A percentile compares a stretch with the other conserved stretches of the same genome.
Conservation (phyloP, 2,329 filamentous ascomycete genomes). For the Boeremia lycopersici region DNA sequence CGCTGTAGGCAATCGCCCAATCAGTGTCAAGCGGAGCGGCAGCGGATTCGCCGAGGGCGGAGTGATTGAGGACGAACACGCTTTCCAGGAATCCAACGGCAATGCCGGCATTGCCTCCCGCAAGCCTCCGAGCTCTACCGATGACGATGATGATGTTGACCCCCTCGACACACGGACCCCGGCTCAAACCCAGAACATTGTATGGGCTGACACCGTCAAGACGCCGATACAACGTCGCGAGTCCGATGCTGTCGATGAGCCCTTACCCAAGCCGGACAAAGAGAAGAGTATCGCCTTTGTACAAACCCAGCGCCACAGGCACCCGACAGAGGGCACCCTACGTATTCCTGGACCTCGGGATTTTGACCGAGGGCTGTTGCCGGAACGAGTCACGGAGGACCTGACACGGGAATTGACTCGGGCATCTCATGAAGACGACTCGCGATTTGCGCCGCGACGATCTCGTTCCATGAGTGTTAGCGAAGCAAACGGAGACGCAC, state of each 20-base stretch:
- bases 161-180: conserved; percentile 24
- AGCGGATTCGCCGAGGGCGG: conserved; percentile 60
- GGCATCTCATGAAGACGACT: conserved; percentile 31
- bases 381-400: conserved; percentile 61
- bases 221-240: conserved; percentile 58
- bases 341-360: conserved; percentile 92
- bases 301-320: conserved; percentile 80
- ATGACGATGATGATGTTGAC: conserved; percentile 27
- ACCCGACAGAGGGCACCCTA: conserved; percentile 72
- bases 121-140: conserved; percentile 11
- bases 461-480: conserved; percentile 37
- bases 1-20: conserved; percentile 69
- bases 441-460: conserved; percentile 18
- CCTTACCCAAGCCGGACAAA: conserved; percentile 61
- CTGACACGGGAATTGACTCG: conserved; percentile 27
- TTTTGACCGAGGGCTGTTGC: conserved; percentile 80
- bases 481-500: conserved; percentile 47
- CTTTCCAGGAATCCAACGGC: conserved; percentile 55
- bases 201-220: conserved; percentile 33
- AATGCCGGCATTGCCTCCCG: conserved; percentile 15
- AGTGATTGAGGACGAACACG: conserved; percentile 59
- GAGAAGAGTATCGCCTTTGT: conserved; percentile 89
- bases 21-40: conserved; percentile 68
- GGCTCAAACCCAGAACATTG: conserved; percentile 20
- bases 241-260: conserved; percentile 65